Percentiles rank a stretch among this genome's conserved stretches.
phyloP scores from a whole-genome alignment of 2,329 filamentous ascomycete genomes.

The Pleomassaria siparia region DNA sequence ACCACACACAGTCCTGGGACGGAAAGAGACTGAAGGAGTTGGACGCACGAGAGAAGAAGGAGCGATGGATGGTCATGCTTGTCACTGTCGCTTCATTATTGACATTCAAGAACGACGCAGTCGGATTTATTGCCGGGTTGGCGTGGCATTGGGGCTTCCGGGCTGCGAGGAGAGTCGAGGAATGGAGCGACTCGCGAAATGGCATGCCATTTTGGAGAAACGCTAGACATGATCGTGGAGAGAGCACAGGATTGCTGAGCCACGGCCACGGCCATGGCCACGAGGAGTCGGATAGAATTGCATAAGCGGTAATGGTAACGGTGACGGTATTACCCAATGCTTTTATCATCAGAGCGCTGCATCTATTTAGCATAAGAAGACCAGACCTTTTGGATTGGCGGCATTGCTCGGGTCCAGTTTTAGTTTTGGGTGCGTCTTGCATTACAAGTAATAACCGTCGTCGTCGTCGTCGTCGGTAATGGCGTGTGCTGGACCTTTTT shows the following conservation, averaged over 20 bases:
- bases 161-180: constrained; percentile 23
- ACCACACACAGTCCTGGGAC: constrained; percentile 26
- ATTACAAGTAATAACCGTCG: no score
- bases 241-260: constrained; percentile 24
- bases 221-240: constrained; percentile 17
- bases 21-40: constrained; percentile 55
- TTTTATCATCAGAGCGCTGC: no score
- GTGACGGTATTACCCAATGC: no score
- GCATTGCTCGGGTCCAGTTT: no score
- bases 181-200: constrained; percentile 20
- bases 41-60: constrained; percentile 67
- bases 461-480: no score
- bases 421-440: no score
- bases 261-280: constrained; percentile 29
- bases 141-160: constrained; percentile 71
- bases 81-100: constrained; percentile 80
- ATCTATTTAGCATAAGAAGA: no score
- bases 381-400: no score
- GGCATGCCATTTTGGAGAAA: constrained; percentile 29
- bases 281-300: constrained; percentile 30
- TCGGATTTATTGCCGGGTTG: constrained; percentile 83
- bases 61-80: constrained; percentile 87
- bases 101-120: constrained; percentile 85
- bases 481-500: no score
- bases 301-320: constrained; percentile 16